Evolutionary conservation across 176 grass and related monocot species (phyloP), one percentile per base, ranked within the genome.

Genomic region (Oryza officinalis): DNA sequence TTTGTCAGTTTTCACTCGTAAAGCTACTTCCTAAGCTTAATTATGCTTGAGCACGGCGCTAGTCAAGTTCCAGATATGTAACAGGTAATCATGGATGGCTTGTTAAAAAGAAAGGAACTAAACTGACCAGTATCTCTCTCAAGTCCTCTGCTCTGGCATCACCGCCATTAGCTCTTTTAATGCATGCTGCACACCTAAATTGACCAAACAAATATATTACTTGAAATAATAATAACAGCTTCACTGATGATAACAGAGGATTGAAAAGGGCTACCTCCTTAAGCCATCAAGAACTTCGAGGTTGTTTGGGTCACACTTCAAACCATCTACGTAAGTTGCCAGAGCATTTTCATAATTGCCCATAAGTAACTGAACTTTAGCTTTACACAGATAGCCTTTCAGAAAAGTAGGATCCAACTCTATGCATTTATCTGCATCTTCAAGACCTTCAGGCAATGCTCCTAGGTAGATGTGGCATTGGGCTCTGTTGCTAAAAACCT

Each of bases 301-400:
- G 71, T 82, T 93, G 79, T 79, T 93, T 52, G 91, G 91, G 5
- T 93, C 91, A 90, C 85, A 83, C 69, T 71, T 93, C 78, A 93
- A 87, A 76, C 85, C 88, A 68, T 90, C 85, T 67, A 90, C 26
- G 20, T 93, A 93, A 25, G 83, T 90, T 82, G 57, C 44, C 66
- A 90, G 46, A 77, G 88, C 72, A 86, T 71, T 82, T 70, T 90
- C 83, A 77, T 86, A 90, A 44, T 77, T 76, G 23, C 66, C n/a
- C 88, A 90, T 86, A 22, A 86, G 73, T 27, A 86, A 86, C 68
- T 86, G 88, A 43, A 66, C 33, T 31, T 78, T 86, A 49, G 87
- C 87, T 87, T 93, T 90, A 67, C 85, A 65, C 13, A 83, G 27
- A 54, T 93, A 88, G 78, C 91, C 81, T 43, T 90, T 93, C 35